These are phyloP conservation scores for Ceratobasidium sp. DNA, from an alignment of 1,284 basidiomycete genomes.

Conservation along the genomic window DNA sequence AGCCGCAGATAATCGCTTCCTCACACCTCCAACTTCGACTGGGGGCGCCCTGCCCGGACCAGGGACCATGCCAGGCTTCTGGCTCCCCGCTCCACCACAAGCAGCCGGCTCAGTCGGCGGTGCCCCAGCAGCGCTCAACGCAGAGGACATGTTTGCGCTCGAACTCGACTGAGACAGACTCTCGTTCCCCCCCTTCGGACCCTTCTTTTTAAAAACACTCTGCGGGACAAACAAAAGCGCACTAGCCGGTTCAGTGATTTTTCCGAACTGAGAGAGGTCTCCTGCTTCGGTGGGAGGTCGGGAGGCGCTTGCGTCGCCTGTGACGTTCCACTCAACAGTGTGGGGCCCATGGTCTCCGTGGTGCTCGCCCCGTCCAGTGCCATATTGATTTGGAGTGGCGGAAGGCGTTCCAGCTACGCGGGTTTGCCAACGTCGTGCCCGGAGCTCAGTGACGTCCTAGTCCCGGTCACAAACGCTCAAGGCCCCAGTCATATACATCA, in stretches of 20 bases:
- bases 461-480: neutral
- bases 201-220: constrained; percentile 80
- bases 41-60: constrained; percentile 57
- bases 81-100: constrained; percentile 60
- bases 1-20: constrained; percentile 82
- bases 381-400: constrained; percentile 70
- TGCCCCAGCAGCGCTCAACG: constrained; percentile 62
- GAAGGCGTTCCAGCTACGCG: constrained; percentile 78
- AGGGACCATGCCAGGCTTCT: constrained; percentile 67
- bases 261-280: constrained; percentile 89
- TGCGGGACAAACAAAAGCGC: constrained; percentile 80
- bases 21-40: constrained; percentile 62
- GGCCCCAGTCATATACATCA: neutral
- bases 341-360: constrained; percentile 58
- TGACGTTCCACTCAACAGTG: constrained; percentile 89
- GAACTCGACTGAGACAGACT: constrained; percentile 84
- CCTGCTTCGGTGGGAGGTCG: constrained; percentile 81
- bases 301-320: constrained; percentile 64
- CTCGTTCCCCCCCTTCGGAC: constrained; percentile 65
- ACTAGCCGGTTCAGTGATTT: constrained; percentile 74
- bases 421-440: constrained; percentile 83
- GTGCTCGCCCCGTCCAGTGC: constrained; percentile 80
- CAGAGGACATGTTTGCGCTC: constrained; percentile 88
- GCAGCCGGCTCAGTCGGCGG: constrained; percentile 60
- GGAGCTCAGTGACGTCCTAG: constrained; percentile 91